Evolutionary conservation across 2,329 filamentous ascomycete genomes (phyloP), one percentile per base, ranked within the genome.

Genomic region (Thielaviopsis populi): DNA sequence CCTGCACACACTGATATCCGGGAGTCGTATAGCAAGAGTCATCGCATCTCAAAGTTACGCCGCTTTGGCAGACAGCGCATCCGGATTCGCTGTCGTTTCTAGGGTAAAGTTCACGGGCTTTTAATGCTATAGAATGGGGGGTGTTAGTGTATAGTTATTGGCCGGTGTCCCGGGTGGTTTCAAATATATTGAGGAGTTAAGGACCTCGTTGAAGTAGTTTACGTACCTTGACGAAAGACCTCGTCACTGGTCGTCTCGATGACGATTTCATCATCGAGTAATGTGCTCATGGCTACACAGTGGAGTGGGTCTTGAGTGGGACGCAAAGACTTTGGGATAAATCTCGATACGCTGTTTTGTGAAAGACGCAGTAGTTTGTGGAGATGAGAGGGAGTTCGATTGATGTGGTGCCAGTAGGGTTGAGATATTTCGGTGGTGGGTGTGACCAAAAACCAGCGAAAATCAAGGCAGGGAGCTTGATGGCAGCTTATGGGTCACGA

Each of bases 401-500:
- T 6, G 8, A 10, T 37, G 6, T 37, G 33, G 7, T 37, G 33
- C 33, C 33, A 37, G 8, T 1, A 8, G 33, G 33, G 33, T 37
- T 8, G 33, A 8, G 6, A 37, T 37, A 37, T 7, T 37, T 37
- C 8, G 1, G 6, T 37, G 6, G 33, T 7, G 30, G 30, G 30
- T 7, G 33, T 37, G 7, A 37, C 33, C 7, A 37, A 37, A 8
- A 37, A 10, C 33, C 8, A 37, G 33, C 33, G 33, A 37, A 37
- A 8, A 7, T 1, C 5, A 8, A 7, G 33, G 33, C 33, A 37
- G 33, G 7, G 7, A 54, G n/a, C 46, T 30, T 73, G 77, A 77
- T 74, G 76, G 78, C 74, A 74, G 76, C 69, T 22, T 8, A 30
- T 30, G 22, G 50, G 22, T 54, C 75, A 71, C 70, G 68, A 71